Conservation (phyloP, 163 green algal genomes). For the Chlorella variabilis region DNA sequence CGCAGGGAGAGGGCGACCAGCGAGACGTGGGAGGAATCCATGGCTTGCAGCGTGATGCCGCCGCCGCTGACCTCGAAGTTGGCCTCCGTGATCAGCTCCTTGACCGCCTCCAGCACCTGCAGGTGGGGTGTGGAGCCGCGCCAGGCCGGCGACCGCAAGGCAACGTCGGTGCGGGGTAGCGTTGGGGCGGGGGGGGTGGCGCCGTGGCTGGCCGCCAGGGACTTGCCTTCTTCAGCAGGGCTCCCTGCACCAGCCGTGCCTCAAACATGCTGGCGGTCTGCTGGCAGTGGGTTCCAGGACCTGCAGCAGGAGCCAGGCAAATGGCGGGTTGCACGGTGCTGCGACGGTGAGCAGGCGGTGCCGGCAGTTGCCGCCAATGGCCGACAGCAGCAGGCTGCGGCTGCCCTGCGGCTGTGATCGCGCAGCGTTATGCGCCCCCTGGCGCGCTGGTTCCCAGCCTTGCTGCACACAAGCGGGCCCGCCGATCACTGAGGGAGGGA, state of each 20-base stretch:
- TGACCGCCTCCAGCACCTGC: conserved; percentile 86
- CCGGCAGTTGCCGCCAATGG: too few relatives aligned
- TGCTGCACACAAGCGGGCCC: too few relatives aligned
- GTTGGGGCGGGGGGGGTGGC: background rate
- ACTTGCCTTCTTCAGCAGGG: conserved; percentile 89
- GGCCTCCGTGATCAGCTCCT: conserved; percentile 95
- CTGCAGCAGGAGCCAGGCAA: background rate
- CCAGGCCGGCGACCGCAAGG: too few relatives aligned
- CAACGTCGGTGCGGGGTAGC: background rate
- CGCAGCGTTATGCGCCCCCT: too few relatives aligned
- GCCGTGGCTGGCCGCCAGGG: too few relatives aligned
- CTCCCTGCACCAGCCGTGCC: conserved; percentile 86
- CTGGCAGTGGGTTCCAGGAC: background rate
- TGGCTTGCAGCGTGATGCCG: conserved; percentile 92
- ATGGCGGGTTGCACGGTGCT: too few relatives aligned
- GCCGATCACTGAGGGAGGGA: too few relatives aligned
- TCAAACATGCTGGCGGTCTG: conserved; percentile 84
- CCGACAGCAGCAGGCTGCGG: too few relatives aligned
- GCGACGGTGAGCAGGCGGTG: too few relatives aligned
- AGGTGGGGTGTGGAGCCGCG: background rate
- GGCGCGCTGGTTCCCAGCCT: too few relatives aligned
- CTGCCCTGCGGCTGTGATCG: too few relatives aligned
- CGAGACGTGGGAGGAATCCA: conserved; percentile 95
- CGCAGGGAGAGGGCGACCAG: conserved; percentile 86
- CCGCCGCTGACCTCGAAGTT: conserved; percentile 92